These are phyloP conservation scores for Piper betle DNA, from an alignment of 164 flowering plant species.

Conservation along the genomic window DNA sequence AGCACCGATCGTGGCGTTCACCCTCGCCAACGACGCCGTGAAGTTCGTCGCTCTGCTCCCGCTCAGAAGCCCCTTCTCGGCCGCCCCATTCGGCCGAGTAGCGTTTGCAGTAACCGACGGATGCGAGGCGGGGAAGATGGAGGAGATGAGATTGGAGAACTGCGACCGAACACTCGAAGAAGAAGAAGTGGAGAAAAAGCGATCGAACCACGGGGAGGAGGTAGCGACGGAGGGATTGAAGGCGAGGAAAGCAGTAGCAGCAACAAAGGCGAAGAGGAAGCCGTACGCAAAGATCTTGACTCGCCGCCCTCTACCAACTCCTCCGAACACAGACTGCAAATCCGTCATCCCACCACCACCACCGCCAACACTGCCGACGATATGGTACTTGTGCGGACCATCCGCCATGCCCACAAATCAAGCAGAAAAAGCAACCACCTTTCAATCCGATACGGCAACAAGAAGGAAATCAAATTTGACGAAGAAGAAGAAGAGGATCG, in stretches of 20 bases:
- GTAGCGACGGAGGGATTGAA: slow-evolving; percentile 37
- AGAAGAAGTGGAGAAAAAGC: slow-evolving; percentile 40
- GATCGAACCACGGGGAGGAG: slow-evolving; percentile 51
- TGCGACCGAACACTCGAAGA: not conserved
- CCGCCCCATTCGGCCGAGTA: not conserved
- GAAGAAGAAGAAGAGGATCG: too few species aligned
- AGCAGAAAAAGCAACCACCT: too few species aligned
- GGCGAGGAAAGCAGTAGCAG: slow-evolving; percentile 52
- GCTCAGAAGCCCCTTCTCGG: not conserved
- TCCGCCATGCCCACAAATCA: not conserved
- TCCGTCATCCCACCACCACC: slow-evolving; percentile 23
- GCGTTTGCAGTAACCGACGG: not conserved
- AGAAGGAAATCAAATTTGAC: too few species aligned
- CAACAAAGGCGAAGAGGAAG: slow-evolving; percentile 44
- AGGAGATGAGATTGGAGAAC: not conserved
- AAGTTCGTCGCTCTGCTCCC: slow-evolving; percentile 15
- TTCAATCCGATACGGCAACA: too few species aligned
- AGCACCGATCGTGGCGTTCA: slow-evolving; percentile 1
- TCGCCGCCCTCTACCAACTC: slow-evolving; percentile 28
- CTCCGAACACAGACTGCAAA: slow-evolving; percentile 18
- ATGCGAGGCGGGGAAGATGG: not conserved
- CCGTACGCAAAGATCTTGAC: slow-evolving; percentile 42
- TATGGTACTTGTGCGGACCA: not conserved
- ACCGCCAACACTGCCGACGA: not conserved
- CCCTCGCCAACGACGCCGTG: slow-evolving; percentile 23